Percentiles rank a stretch among this genome's conserved stretches.
These are phyloP conservation scores for Tricholoma bakamatsutake DNA, from an alignment of 768 basidiomycete species.

Conservation along the genomic window DNA sequence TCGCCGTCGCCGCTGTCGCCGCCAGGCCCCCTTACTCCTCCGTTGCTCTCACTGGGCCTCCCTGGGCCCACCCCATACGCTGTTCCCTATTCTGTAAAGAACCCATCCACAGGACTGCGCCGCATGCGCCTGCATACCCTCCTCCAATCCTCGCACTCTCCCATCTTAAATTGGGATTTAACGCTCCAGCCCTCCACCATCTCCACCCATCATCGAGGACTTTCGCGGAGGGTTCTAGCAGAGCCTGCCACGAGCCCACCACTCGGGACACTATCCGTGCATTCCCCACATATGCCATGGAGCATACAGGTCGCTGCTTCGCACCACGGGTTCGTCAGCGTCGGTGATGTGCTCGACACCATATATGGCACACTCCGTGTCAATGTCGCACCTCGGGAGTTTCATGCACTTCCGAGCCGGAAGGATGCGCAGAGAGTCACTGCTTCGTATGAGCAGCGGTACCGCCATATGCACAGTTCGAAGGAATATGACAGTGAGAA, in stretches of 20 bases:
- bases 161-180: conserved; percentile 24
- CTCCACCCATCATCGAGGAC: conserved; percentile 14
- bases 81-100: neutral
- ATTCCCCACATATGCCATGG: conserved; percentile 29
- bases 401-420: conserved; percentile 28
- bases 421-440: conserved; percentile 33
- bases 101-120: neutral
- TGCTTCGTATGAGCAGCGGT: conserved; percentile 43
- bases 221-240: conserved; percentile 20
- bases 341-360: conserved; percentile 31
- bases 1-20: conserved; percentile 6
- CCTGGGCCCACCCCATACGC: conserved; percentile 4
- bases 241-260: conserved; percentile 32
- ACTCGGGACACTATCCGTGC: conserved; percentile 21
- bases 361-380: conserved; percentile 34
- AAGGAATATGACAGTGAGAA: conserved; percentile 40
- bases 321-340: conserved; percentile 23
- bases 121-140: conserved; percentile 19
- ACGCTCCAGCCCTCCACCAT: conserved; percentile 23
- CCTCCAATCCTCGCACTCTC: conserved; percentile 17
- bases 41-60: neutral
- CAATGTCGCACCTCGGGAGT: conserved; percentile 38
- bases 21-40: conserved; percentile 3
- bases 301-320: conserved; percentile 26
- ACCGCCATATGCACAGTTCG: conserved; percentile 27